Conservation (phyloP, 768 basidiomycete species). For the Trametes villosa region DNA sequence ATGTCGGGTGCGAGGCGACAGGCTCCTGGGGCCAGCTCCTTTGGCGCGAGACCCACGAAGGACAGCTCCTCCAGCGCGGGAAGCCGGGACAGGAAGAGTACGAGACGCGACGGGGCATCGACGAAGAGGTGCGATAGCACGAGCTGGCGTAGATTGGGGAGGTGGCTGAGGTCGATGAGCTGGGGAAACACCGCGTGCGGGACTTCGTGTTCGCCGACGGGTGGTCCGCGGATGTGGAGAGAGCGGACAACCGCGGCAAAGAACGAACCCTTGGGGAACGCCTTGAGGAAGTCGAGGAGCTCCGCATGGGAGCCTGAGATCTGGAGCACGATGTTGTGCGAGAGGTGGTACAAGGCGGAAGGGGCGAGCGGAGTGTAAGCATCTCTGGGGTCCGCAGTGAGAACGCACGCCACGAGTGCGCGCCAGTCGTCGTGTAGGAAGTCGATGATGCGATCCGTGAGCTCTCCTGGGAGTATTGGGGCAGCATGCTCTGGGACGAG, state of each 20-base stretch:
- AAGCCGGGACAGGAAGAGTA: background rate
- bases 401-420: background rate
- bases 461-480: background rate
- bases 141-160: background rate
- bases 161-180: background rate
- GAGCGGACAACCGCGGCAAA: background rate
- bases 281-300: background rate
- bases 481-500: background rate
- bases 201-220: background rate
- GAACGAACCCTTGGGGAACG: background rate
- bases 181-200: background rate
- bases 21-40: background rate
- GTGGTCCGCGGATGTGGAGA: background rate
- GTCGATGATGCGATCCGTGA: constrained; percentile 5
- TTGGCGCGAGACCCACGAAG: background rate
- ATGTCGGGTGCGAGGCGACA: background rate
- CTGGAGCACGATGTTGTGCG: background rate
- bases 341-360: background rate
- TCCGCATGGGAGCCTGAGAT: background rate
- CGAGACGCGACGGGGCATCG: background rate
- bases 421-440: constrained; percentile 8
- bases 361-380: background rate
- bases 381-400: background rate
- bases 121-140: background rate
- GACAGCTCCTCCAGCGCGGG: constrained; percentile 1